These are phyloP conservation scores for Polytrichum formosum DNA, from an alignment of 225 moss, liverwort and hornwort genomes.

Conservation along the genomic window DNA sequence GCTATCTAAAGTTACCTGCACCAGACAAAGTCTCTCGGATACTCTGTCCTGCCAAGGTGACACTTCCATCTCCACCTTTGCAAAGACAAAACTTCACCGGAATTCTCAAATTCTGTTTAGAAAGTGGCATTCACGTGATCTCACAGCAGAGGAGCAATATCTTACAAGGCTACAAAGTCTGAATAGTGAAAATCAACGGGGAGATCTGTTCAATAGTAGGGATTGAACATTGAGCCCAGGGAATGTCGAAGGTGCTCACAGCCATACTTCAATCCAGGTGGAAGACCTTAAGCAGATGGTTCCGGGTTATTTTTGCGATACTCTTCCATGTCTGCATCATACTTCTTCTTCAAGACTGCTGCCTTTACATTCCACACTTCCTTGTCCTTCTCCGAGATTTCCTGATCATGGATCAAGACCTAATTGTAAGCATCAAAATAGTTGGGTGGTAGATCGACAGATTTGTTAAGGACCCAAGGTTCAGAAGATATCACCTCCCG, in stretches of 20 bases:
- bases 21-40: background rate
- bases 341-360: constrained; percentile 40
- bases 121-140: no score
- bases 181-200: background rate
- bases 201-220: background rate
- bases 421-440: background rate
- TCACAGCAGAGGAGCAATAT: no score
- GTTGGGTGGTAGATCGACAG: no score
- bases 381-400: constrained; percentile 49
- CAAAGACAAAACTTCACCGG: no score
- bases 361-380: constrained; percentile 55
- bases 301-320: constrained; percentile 43
- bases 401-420: constrained; percentile 21
- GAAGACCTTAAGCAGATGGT: constrained; percentile 14
- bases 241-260: background rate
- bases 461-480: no score
- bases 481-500: no score
- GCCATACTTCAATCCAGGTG: background rate
- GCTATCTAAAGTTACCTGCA: no score
- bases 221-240: constrained; percentile 4
- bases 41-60: background rate
- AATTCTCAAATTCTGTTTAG: no score
- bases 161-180: no score
- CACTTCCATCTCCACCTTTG: no score
- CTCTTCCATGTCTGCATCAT: constrained; percentile 50